Evolutionary conservation across 768 basidiomycete species (phyloP), one percentile per base, ranked within the genome.

Genomic region (Kwoniella sp.): DNA sequence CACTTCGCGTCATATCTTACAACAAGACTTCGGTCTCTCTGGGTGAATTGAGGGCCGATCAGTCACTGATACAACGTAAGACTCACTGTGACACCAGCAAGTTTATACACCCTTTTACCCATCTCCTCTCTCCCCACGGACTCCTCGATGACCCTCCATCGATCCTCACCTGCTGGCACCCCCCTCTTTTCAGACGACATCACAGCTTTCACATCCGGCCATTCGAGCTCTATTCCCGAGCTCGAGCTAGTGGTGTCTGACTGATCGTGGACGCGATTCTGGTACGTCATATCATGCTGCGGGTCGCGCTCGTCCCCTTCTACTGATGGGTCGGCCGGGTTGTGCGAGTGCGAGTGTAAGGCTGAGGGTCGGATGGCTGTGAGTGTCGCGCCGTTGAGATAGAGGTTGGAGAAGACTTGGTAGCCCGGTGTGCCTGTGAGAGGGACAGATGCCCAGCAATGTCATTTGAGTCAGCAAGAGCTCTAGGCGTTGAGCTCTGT

Each of bases 31-130:
- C 20, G n/a, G n/a, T n/a, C n/a, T n/a, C n/a, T n/a, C n/a, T n/a
- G n/a, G n/a, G n/a, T n/a, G n/a, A n/a, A n/a, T n/a, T n/a, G n/a
- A n/a, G n/a, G n/a, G n/a, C n/a, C n/a, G n/a, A n/a, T n/a, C n/a
- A n/a, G n/a, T n/a, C n/a, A n/a, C 47, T 20, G 8, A 20, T 48
- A 48, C 20, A 23, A 17, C 47, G 8, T 4, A 8, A 5, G 8
- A 61, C 73, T 70, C 56, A 75, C 73, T 12, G 74, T 75, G 12
- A 68, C 68, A n/a, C 74, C 74, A 12, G 60, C 57, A n/a, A 75
- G 59, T 28, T 58, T 51, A 25, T 68, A 58, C 5, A 60, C 74
- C 53, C 67, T 66, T 26, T 61, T 69, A n/a, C 71, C 67, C 60
- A 72, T 28, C 65, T 75, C 74, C 8, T 65, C 67, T 23, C 69